Evolutionary conservation across 768 basidiomycete species (phyloP), one percentile per base, ranked within the genome.

Genomic region (Mrakia blollopis): DNA sequence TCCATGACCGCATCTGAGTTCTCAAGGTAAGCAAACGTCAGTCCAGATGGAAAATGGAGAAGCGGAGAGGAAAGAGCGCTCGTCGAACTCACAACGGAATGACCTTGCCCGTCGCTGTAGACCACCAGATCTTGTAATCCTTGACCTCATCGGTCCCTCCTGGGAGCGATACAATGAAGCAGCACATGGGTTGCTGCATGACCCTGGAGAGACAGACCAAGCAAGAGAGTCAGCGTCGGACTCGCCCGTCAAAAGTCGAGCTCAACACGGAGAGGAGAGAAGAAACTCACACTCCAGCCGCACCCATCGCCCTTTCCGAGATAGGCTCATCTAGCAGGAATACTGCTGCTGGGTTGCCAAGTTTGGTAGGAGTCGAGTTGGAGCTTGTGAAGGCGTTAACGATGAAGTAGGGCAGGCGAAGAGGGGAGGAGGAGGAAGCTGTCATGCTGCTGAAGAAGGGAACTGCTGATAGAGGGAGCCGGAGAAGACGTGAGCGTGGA

Each of bases 321-420:
- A 57, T n/a, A 9, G 57, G 57, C 25, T 25, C 28, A 2, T 57
- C 57, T 2, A 57, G 57, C 6, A 57, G 28, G 25, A n/a, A 28
- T 0, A 57, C 57, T 9, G 57, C 57, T 28, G 57, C 57, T 28
- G 25, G 57, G 28, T 57, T 57, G 6, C 57, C 57, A n/a, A 57
- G 28, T 9, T 57, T 57, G 9, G 13, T 28, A 9, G n/a, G 57
- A 25, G 28, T 57, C 25, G 57, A 57, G 13, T 57, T 57, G 7
- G 57, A 57, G 57, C 28, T 57, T 10, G 57, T 57, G 57, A 57
- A 57, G n/a, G 57, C 57, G 57, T 57, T 57, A n/a, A 57, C 57
- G 57, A 57, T 57, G 57, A 10, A n/a, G 57, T 57, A 57, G 2
- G 57, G 57, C 7, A 57, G 57, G 57, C 47, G 47, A n/a, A n/a